Evolutionary conservation across 164 flowering plant genomes (phyloP), one percentile per base, ranked within the genome.

Genomic region (Tetracentron sinense): DNA sequence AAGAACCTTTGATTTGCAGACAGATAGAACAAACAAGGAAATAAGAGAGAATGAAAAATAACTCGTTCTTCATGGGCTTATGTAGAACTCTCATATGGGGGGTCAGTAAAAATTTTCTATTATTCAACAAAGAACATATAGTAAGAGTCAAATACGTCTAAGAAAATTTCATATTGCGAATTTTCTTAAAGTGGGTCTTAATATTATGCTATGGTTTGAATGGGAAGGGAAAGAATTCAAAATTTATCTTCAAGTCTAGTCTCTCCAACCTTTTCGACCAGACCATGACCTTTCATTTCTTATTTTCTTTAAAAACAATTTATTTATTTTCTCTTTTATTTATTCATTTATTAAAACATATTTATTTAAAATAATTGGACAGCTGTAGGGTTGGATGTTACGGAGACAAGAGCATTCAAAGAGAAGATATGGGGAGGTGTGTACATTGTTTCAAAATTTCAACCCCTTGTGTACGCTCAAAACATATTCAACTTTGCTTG

Each of bases 331-430:
- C n/a, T n/a, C n/a, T n/a, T n/a, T n/a, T n/a, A n/a, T n/a, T n/a
- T n/a, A n/a, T n/a, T n/a, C n/a, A n/a, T n/a, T n/a, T n/a, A n/a
- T n/a, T n/a, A n/a, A n/a, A n/a, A n/a, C n/a, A n/a, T n/a, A n/a
- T n/a, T n/a, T n/a, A n/a, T n/a, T n/a, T n/a, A n/a, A n/a, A n/a
- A n/a, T n/a, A n/a, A n/a, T 23, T 50, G 31, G 25, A 66, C 62
- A 66, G 69, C 69, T 66, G 69, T 58, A 66, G 49, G 56, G 57
- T 66, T 58, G 49, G 62, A 58, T 66, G 56, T 50, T 58, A 25
- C 17, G 30, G 52, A 38, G 62, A 66, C 69, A 65, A 58, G n/a
- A 42, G 52, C 64, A 59, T 59, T 59, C 58, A 59, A 66, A 66
- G 63, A 12, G 48, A 59, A 58, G 69, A 58, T 51, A 38, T 52